phyloP scores from a whole-genome alignment of 1,284 basidiomycete genomes.

The Afroboletus lepidellus region DNA sequence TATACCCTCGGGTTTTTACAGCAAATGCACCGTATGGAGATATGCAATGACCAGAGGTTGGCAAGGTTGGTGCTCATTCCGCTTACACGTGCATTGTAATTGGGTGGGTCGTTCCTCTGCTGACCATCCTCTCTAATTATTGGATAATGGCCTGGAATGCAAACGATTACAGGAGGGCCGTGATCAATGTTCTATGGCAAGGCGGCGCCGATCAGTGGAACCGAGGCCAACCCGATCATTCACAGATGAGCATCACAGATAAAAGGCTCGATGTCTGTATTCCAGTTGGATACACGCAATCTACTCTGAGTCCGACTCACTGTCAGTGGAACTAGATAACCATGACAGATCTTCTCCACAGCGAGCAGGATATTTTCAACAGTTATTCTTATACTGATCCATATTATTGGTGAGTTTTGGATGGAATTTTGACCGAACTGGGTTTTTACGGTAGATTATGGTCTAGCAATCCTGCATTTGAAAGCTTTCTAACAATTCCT shows the following conservation, averaged over 20 bases:
- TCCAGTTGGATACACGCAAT: background rate
- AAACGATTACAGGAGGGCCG: no score
- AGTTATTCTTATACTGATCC: background rate
- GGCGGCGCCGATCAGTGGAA: background rate
- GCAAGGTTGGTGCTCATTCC: background rate
- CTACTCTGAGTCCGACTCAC: no score
- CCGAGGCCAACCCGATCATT: no score
- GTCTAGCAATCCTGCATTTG: background rate
- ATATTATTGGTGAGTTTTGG: conserved; percentile 8
- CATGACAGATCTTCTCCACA: conserved; percentile 7
- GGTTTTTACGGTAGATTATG: conserved; percentile 8
- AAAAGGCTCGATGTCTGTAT: conserved; percentile 11
- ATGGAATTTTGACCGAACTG: background rate
- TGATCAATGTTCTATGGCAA: conserved; percentile 10
- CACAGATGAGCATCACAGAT: background rate
- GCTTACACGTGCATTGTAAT: background rate
- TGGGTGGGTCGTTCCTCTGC: background rate
- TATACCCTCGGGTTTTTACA: background rate
- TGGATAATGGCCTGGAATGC: no score
- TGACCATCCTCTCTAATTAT: no score
- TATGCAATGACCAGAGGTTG: conserved; percentile 11
- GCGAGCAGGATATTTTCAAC: background rate
- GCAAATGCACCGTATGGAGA: background rate
- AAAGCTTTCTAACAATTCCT: background rate
- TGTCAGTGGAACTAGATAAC: background rate